Evolutionary conservation across 2,329 filamentous ascomycete species (phyloP).

Genomic region (Aspergillus floridensis): DNA sequence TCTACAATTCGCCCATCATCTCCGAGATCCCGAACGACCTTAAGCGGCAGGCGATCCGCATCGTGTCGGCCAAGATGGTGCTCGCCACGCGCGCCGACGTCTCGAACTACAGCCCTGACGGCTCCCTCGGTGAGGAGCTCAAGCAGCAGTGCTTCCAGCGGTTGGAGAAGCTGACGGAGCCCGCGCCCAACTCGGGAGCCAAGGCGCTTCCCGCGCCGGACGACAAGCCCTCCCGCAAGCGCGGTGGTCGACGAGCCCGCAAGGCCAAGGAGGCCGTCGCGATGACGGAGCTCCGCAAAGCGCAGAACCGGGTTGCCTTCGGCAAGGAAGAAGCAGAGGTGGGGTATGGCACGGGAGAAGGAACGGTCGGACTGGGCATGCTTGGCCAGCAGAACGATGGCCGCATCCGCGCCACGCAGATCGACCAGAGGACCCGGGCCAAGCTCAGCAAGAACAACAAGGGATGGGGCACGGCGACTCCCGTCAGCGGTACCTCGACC

Average conservation of each 20-base stretch:
- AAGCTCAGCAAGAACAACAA: constrained; percentile 94
- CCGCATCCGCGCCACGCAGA: constrained; percentile 80
- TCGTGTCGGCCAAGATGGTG: constrained; percentile 88
- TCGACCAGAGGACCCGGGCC: constrained; percentile 88
- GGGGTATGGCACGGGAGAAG: constrained; percentile 82
- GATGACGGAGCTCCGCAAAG: constrained; percentile 94
- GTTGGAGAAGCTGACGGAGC: constrained; percentile 88
- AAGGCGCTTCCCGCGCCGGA: constrained; percentile 88
- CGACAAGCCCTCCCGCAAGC: constrained; percentile 90
- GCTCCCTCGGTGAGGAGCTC: constrained; percentile 77
- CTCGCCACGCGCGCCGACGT: constrained; percentile 90
- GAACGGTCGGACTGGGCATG: constrained; percentile 89
- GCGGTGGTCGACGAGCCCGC: constrained; percentile 81
- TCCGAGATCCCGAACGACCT: constrained; percentile 79
- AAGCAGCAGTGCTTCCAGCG: constrained; percentile 79
- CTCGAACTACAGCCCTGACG: constrained; percentile 76
- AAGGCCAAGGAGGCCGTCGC: constrained; percentile 96
- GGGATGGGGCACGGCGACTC: constrained; percentile 76
- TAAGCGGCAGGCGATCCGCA: constrained; percentile 90
- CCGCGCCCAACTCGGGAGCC: constrained; percentile 81
- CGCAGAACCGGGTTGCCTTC: constrained; percentile 93
- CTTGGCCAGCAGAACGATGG: constrained; percentile 85
- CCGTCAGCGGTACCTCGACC: constrained; percentile 63
- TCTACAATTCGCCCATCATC: constrained; percentile 90
- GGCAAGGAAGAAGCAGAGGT: constrained; percentile 93